These are phyloP conservation scores for Crithidia sp. DNA, from an alignment of 208 protist genomes.

Conservation along the genomic window DNA sequence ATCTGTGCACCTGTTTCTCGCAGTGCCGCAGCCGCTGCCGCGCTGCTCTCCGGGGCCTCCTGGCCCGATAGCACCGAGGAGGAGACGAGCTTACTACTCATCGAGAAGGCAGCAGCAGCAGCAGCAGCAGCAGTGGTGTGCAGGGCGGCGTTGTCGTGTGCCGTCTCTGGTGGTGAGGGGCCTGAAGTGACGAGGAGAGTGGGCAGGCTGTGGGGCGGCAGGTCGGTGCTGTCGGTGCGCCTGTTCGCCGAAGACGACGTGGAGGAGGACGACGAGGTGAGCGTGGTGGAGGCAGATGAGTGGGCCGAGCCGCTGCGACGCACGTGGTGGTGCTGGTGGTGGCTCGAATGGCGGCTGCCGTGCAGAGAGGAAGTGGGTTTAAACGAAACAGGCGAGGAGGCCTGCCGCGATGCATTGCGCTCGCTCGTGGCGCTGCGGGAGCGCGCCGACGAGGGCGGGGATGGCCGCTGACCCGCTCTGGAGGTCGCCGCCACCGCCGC, in stretches of 20 bases:
- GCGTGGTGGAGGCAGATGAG: not conserved
- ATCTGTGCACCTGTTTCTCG: not conserved
- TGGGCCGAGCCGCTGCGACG: not conserved
- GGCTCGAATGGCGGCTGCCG: not conserved
- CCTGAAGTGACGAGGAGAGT: not conserved
- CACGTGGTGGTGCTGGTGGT: no score
- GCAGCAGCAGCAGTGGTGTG: no score
- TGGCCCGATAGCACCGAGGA: not conserved
- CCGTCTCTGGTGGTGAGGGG: not conserved
- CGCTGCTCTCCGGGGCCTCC: not conserved
- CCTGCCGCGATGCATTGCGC: not conserved
- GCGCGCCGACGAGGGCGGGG: not conserved
- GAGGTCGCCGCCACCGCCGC: not conserved
- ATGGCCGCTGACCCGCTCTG: not conserved
- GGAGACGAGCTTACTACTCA: no score
- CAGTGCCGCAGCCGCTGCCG: not conserved
- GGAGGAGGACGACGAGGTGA: not conserved
- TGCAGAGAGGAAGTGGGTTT: no score
- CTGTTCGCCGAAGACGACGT: not conserved
- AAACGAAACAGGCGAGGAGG: slow-evolving; percentile 13
- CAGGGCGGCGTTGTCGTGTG: not conserved
- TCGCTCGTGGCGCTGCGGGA: not conserved
- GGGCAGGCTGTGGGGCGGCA: slow-evolving; percentile 1
- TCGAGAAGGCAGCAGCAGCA: no score
- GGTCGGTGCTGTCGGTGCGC: not conserved